Evolutionary conservation across 495 filamentous ascomycete species (phyloP), one percentile per base, ranked within the genome.

Genomic region (Hypoxylon fuscum): DNA sequence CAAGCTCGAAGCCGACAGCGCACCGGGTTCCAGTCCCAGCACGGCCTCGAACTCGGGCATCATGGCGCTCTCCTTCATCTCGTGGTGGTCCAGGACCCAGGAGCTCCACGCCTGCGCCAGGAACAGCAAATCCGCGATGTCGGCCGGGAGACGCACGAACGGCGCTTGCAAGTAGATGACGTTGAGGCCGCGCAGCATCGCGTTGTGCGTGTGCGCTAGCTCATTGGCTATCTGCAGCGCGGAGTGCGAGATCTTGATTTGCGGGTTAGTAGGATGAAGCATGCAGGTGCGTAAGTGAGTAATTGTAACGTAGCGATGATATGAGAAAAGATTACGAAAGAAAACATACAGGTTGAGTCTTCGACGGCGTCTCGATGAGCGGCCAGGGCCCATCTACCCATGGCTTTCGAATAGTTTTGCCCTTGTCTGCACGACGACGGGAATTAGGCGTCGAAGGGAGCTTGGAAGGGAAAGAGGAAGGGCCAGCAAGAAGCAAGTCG

Each of bases 91-190:
- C 14, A 69, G 52, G 1, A 78, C 41, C 52, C 68, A 69, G 0
- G 60, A 46, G 5, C 59, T 60, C 72, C 74, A 78, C 15, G 64
- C 65, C n/a, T 60, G 56, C 34, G 62, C 67, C 12, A 72, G 59
- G 54, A 76, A 81, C 15, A 66, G 43, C 41, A 85, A 65, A 57
- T 83, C 80, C n/a, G 69, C 51, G 11, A 55, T 52, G 55, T 74
- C 63, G 45, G 74, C 58, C 5, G 53, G n/a, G 11, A 54, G 12
- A 6, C 54, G 50, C 5, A 85, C 63, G 48, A 75, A 62, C 0
- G 75, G 77, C 0, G 79, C 77, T 70, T 83, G 81, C 7, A 78
- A 66, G 62, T 79, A 81, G 45, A 83, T 77, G 32, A 70, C 68
- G 59, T 84, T 85, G 12, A 84, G 74, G 11, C 68, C 71, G 38